Conservation (phyloP, 257 asterid species). For the Primulina huaijiensis region DNA sequence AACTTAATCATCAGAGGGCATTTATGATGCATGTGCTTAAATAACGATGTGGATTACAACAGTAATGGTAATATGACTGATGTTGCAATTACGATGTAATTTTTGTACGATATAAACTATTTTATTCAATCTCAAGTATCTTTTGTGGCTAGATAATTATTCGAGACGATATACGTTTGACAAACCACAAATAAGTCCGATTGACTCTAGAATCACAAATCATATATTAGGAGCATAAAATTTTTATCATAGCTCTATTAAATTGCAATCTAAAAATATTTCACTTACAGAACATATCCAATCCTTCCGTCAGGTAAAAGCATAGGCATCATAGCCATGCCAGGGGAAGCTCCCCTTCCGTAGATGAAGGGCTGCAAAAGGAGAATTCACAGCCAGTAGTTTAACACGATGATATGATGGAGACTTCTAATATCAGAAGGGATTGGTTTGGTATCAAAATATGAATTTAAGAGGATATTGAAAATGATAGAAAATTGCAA, state of each 20-base stretch:
- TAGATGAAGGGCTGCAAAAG: constrained; percentile 64
- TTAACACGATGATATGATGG: constrained; percentile 6
- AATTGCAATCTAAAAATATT: not conserved
- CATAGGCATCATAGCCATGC: constrained; percentile 99
- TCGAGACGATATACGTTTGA: not conserved
- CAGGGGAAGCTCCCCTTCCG: constrained; percentile 84
- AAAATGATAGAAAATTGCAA: not conserved
- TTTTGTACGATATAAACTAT: not conserved
- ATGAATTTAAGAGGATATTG: not conserved
- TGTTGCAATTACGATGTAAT: not conserved
- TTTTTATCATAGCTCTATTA: constrained; percentile 1
- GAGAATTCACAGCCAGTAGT: constrained; percentile 25
- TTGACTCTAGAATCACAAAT: not conserved
- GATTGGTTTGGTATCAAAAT: not conserved
- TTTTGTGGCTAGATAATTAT: no score
- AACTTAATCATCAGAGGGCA: not conserved
- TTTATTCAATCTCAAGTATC: not conserved
- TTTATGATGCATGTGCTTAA: not conserved
- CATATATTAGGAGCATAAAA: not conserved
- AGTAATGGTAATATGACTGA: no score
- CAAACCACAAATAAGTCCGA: not conserved
- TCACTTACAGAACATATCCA: constrained; percentile 97
- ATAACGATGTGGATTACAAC: not conserved
- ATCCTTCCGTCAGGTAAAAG: constrained; percentile 98
- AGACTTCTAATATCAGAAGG: not conserved